Evolutionary conservation across 1,139 yeast genomes (phyloP).

Genomic region (Candida sanyaensis): DNA sequence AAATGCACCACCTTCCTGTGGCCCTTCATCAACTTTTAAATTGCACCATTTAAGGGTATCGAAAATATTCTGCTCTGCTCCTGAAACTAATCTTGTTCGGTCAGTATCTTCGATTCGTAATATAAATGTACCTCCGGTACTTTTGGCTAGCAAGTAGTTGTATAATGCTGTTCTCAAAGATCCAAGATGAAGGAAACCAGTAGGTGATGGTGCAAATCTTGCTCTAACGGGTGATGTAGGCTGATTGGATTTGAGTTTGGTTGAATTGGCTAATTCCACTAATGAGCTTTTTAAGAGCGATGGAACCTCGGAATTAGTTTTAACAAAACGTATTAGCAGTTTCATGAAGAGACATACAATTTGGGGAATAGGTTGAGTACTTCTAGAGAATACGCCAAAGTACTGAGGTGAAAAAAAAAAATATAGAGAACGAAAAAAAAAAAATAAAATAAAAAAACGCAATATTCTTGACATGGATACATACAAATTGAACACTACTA

Average conservation of each 20-base stretch:
- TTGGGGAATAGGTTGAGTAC: background rate
- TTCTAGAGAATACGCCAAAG: no score
- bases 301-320: background rate
- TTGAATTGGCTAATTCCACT: background rate
- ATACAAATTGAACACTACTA: no score
- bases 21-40: constrained; percentile 79
- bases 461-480: no score
- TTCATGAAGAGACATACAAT: background rate
- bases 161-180: constrained; percentile 91
- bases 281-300: background rate
- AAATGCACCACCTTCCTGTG: constrained; percentile 60
- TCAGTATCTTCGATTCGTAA: constrained; percentile 93
- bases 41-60: constrained; percentile 80
- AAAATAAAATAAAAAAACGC: background rate
- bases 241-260: constrained; percentile 22
- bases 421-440: background rate
- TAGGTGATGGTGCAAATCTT: constrained; percentile 97
- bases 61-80: constrained; percentile 82
- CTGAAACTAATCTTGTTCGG: constrained; percentile 69
- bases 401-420: background rate
- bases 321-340: background rate
- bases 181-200: constrained; percentile 90
- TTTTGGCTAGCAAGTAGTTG: constrained; percentile 78
- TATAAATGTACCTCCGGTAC: constrained; percentile 79
- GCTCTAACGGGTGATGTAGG: constrained; percentile 72